Evolutionary conservation across 176 grass and related monocot genomes (phyloP), one percentile per base, ranked within the genome.

Genomic region (Chrysopogon serrulatus): DNA sequence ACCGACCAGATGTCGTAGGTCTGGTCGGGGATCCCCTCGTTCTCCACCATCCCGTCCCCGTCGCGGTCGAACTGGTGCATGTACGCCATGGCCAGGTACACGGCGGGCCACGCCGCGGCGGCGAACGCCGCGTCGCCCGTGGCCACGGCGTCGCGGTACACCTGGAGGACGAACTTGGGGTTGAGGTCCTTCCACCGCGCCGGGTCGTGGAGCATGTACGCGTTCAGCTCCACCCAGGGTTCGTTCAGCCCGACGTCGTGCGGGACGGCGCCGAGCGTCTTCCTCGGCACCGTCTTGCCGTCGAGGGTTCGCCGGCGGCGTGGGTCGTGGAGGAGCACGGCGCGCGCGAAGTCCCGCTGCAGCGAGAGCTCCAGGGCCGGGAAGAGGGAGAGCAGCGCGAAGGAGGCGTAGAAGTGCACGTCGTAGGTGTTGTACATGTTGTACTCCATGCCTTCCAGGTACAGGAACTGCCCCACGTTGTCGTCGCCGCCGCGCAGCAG

Each of bases 391-490:
- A 88, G 63, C 1, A 98, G 79, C 16, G 96, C 66, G 57, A 95
- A 98, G 21, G 96, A 98, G 19, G 96, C 59, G 68, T 98, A 98
- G 91, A 98, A 98, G 88, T 98, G 96, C 15, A 98, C 96, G 36
- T 98, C 96, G 62, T 95, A 98, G 10, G 92, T 98, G 90, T 98
- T 98, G 87, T 87, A 93, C 93, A 93, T 82, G 80, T 86, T 77
- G 73, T 98, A 98, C 84, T 98, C 96, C 71, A 93, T 90, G 21
- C 92, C 91, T 78, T 98, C 96, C 82, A 95, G 88, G 83, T 98
- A 98, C 64, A 98, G 39, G 65, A 95, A 93, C 81, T 98, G 96
- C 24, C 96, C 96, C 19, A 98, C 82, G 68, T 95, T 98, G 45
- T 95, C 91, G n/a, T 92, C 92, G 34, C 73, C 83, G 60, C 16